Evolutionary conservation across 1,139 yeast genomes (phyloP), one percentile per base, ranked within the genome.

Genomic region (Candida sp.): DNA sequence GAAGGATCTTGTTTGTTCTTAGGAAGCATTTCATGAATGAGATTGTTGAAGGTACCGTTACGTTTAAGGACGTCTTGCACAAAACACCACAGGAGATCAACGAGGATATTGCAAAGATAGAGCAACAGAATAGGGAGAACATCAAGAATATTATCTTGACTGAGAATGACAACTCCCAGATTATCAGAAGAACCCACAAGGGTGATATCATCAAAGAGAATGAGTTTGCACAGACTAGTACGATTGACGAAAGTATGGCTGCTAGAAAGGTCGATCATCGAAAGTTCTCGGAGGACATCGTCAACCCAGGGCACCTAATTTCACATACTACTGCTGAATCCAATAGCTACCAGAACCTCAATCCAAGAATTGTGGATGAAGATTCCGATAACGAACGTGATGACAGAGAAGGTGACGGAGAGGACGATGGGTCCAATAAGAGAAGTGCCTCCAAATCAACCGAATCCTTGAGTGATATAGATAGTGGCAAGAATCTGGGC

Each of bases 141-240:
- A 56, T 60, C 22, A 59, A 58, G 38, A 59, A 56, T 37, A 58
- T 61, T 34, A 89, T 86, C 28, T 75, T 88, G 77, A 73, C 85
- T 85, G 59, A 58, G 44, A 81, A 73, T 42, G 82, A 80, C 33
- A 76, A 72, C 34, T 63, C 60, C 3, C 68, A 67, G 34, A 75
- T 86, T 47, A 84, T 90, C 50, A 78, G 92, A 58, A 75, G 90
- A 60, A 90, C 96, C 2, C 96, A 90, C 63, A 90, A 88, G 64
- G 97, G 97, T 31, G 97, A 91, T 55, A 94, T 90, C 60, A 68
- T 88, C 39, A 77, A 88, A n/a, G 94, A 88, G 49, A 80, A 78
- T 48, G 68, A 69, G 35, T 63, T 67, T 46, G 58, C 58, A 33
- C 63, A 58, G 28, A 58, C 59, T 9, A 67, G 63, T 26, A 70